Evolutionary conservation across 202 grass and related monocot genomes (phyloP).

Genomic region (Digitaria exilis): DNA sequence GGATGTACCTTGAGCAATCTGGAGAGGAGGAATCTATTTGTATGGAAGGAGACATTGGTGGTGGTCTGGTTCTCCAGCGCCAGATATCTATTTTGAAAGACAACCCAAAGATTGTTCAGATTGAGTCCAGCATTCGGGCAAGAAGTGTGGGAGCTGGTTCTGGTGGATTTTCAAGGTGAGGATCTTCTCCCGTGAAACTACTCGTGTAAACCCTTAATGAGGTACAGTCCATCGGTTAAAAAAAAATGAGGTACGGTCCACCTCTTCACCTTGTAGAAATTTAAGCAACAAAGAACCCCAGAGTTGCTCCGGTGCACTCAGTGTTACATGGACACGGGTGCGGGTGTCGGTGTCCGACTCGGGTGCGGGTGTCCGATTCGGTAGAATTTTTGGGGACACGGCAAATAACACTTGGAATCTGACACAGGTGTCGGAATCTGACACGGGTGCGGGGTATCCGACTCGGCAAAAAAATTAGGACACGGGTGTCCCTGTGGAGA

Average conservation of each 20-base stretch:
- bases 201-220: not conserved
- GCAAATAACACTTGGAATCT: no score
- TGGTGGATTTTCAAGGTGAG: constrained; percentile 95
- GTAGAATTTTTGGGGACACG: no score
- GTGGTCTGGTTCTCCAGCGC: constrained; percentile 77
- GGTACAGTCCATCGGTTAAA: no score
- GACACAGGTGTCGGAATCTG: no score
- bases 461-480: no score
- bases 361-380: no score
- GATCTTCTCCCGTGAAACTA: not conserved
- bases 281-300: not conserved
- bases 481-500: no score
- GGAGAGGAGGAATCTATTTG: constrained; percentile 80
- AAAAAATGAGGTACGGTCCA: no score
- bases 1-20: constrained; percentile 79
- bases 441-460: no score
- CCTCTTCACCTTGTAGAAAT: not conserved
- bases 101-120: constrained; percentile 60
- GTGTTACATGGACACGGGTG: no score
- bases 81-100: constrained; percentile 78
- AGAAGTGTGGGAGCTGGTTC: constrained; percentile 82
- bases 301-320: not conserved
- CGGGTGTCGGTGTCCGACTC: no score
- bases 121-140: constrained; percentile 88
- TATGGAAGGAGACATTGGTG: constrained; percentile 96